Percentiles rank a stretch among this genome's conserved stretches.
Evolutionary conservation across 495 filamentous ascomycete genomes (phyloP).

Genomic region (Penicillium coprophilum): DNA sequence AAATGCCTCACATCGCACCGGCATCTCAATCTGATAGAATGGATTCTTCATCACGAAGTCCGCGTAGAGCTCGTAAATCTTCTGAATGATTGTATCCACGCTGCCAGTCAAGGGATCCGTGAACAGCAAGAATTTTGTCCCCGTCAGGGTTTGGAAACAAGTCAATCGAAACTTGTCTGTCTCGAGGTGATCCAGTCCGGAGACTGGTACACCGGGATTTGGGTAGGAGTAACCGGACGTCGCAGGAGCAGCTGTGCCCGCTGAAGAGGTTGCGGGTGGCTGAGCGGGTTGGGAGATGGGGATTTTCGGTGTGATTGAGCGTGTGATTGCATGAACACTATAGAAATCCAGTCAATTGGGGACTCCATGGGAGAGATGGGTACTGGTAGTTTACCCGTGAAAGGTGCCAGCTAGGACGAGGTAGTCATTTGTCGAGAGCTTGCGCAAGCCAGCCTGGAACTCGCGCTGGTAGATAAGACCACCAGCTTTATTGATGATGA

Average conservation of each 20-base stretch:
- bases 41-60: constrained; percentile 99
- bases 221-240: constrained; percentile 37
- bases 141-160: constrained; percentile 92
- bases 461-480: constrained; percentile 93
- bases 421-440: constrained; percentile 89
- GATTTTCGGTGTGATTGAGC: constrained; percentile 65
- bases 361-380: constrained; percentile 5
- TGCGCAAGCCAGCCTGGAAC: constrained; percentile 79
- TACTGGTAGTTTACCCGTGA: constrained; percentile 65
- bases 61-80: constrained; percentile 90
- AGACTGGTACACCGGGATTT: constrained; percentile 49
- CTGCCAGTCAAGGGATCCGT: constrained; percentile 89
- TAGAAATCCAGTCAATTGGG: background rate
- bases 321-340: constrained; percentile 85
- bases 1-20: constrained; percentile 89
- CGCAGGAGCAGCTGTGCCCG: constrained; percentile 25
- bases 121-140: constrained; percentile 93
- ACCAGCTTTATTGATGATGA: constrained; percentile 98
- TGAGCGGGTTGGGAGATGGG: constrained; percentile 33
- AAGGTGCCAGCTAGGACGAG: constrained; percentile 98
- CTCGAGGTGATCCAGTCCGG: constrained; percentile 88
- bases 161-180: constrained; percentile 87
- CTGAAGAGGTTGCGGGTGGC: constrained; percentile 31
- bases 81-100: constrained; percentile 74
- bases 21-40: constrained; percentile 98